Base-by-base conservation (phyloP, 2,329 filamentous ascomycete genomes). In the Pseudocercospora fuligena region DNA sequence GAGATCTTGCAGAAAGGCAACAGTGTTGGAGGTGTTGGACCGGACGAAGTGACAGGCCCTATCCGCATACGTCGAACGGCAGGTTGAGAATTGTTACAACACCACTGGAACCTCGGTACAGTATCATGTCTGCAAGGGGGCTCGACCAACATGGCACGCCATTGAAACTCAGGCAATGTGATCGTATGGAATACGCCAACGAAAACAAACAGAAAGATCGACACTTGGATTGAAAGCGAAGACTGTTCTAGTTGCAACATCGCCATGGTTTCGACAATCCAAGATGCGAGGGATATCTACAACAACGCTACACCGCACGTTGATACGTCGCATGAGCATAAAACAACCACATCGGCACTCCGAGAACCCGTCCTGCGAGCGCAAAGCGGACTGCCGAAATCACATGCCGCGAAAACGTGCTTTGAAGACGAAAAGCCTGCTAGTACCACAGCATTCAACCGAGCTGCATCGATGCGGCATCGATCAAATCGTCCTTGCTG, bases 1-100 rank as follows among this genome's bases (percentile, higher is more conserved):
- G 83, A 86, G 68, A 75, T 86, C 8, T 65, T 85, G 71, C 84
- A 86, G 73, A 81, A 79, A 63, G 83, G 84, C 8, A 72, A 80
- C 60, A 75, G 82, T 5, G 66, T 85, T 8, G 71, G 65, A 21
- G 66, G 58, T 21, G 69, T 76, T 40, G 70, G 65, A 1, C 60
- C 80, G 14, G 75, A 79, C 19, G 76, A 82, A 60, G 74, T 84
- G 23, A 78, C 68, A 68, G 84, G 84, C 3, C 84, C 83, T 9
- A 84, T 86, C 33, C 74, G 84, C n/a, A 75, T 83, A 33, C 75
- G 81, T 51, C 70, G 75, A 33, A 31, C 27, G 29, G 64, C 59
- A 61, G 47, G 27, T 54, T 61, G 59, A 29, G 23, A 60, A 36
- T 19, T 60, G 57, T 33, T 33, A 54, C 60, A 60, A 27, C 40